phyloP scores from a whole-genome alignment of 2,329 filamentous ascomycete genomes.

The Mycosphaerelloides madeirae region DNA sequence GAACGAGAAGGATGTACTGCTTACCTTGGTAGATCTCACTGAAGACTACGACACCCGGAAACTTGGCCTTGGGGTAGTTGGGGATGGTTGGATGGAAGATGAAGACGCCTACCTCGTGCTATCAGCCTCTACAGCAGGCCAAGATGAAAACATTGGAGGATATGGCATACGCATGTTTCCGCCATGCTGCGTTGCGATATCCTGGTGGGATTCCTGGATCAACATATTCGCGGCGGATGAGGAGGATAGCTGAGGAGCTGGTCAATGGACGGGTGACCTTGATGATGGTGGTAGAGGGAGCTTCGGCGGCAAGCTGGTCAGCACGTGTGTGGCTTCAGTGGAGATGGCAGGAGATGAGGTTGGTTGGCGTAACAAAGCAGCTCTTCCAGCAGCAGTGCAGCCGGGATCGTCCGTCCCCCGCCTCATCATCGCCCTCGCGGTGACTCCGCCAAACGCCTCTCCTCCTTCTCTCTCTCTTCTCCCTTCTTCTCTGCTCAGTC shows the following conservation, averaged over 20 bases:
- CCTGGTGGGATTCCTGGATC: too few species aligned
- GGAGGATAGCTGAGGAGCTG: not conserved
- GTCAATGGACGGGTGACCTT: slow-evolving; percentile 1
- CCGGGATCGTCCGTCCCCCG: too few species aligned
- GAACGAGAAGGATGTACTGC: not conserved
- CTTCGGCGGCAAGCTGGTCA: not conserved
- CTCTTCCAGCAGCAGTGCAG: too few species aligned
- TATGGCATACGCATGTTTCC: slow-evolving; percentile 53
- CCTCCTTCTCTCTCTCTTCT: not conserved
- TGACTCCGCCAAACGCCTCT: slow-evolving; percentile 2
- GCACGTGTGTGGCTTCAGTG: not conserved
- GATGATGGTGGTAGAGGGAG: not conserved
- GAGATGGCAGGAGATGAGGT: not conserved
- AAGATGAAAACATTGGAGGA: slow-evolving; percentile 1
- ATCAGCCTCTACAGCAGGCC: slow-evolving; percentile 23
- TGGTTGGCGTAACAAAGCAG: too few species aligned
- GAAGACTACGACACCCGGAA: slow-evolving; percentile 83
- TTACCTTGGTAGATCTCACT: slow-evolving; percentile 93
- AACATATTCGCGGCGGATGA: not conserved
- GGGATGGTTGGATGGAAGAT: slow-evolving; percentile 81
- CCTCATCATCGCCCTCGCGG: not conserved
- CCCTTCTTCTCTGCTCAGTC: not conserved
- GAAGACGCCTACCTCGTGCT: slow-evolving; percentile 64
- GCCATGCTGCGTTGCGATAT: slow-evolving; percentile 53
- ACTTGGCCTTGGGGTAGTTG: slow-evolving; percentile 82